These are phyloP conservation scores for Rhizopus delemar DNA, from an alignment of 371 early-diverging fungal species.

Conservation along the genomic window DNA sequence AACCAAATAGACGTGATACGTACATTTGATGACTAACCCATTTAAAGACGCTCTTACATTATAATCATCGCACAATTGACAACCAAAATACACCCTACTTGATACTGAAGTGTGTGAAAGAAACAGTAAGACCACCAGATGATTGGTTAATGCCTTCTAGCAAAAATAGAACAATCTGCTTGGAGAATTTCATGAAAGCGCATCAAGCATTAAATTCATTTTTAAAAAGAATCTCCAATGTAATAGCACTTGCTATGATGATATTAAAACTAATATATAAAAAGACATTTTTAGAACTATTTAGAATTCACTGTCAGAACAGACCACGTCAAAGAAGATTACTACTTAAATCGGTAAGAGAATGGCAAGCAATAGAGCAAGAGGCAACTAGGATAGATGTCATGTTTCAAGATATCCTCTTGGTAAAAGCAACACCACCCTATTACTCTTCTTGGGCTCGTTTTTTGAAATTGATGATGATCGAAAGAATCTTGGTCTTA, in stretches of 20 bases:
- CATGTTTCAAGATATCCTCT: constrained; percentile 25
- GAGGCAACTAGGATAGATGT: constrained; percentile 39
- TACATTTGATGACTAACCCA: constrained; percentile 1
- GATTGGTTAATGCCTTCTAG: constrained; percentile 27
- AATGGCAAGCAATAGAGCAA: constrained; percentile 71
- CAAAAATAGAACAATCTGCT: neutral
- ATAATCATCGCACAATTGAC: constrained; percentile 40
- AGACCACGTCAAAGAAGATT: constrained; percentile 69
- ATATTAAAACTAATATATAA: neutral
- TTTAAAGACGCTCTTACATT: constrained; percentile 30
- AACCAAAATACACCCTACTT: constrained; percentile 19
- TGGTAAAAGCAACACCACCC: constrained; percentile 35
- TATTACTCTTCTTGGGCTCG: constrained; percentile 78
- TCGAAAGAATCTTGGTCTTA: constrained; percentile 58
- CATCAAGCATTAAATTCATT: constrained; percentile 25
- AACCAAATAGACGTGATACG: constrained; percentile 5
- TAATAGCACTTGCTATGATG: neutral
- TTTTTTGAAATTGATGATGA: constrained; percentile 63
- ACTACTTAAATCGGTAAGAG: constrained; percentile 57
- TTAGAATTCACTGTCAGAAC: constrained; percentile 71
- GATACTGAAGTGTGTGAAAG: constrained; percentile 31
- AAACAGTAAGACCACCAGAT: constrained; percentile 33
- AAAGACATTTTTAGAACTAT: constrained; percentile 57
- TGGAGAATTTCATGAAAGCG: constrained; percentile 19
- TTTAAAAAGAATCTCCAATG: constrained; percentile 33